Base-by-base conservation (phyloP, 345 rosid genomes). In the Sonneratia caseolaris region DNA sequence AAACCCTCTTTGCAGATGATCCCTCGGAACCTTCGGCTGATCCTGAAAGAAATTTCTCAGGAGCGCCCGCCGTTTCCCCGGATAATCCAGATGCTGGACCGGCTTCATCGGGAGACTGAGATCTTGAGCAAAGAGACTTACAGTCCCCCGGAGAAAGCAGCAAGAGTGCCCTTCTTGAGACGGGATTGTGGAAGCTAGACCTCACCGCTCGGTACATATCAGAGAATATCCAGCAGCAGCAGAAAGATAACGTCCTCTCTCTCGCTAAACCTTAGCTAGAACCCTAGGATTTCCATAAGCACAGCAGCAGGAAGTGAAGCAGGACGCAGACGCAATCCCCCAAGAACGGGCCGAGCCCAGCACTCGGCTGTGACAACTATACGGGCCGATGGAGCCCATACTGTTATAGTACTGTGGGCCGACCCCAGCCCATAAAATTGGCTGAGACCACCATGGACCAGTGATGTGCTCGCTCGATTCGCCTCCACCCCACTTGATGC, bases 101-200 rank as follows among this genome's bases (percentile, higher is more conserved):
- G 38, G 12, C 51, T 73, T 32, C 73, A 55, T 68, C 49, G 68
- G 74, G 76, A 24, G 64, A 27, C 51, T 73, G 82, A 49, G 89
- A 35, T 45, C 64, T 74, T 21, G 93, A 87, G 73, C 82, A 85
- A 32, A 84, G 73, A 71, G 62, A 75, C 68, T 81, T 82, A 1
- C 74, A 38, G 61, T 59, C 68, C 73, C n/a, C 42, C 3, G 80
- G 69, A 16, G 68, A 71, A 53, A 82, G 81, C 66, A 76, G 73
- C 70, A 22, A 11, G 40, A 64, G 70, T 16, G 75, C 64, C 73
- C 70, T 65, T 7, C 68, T 27, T 61, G 72, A 75, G n/a, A 82
- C 74, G 71, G 75, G 68, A 61, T 42, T 68, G 45, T 79, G 49
- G 37, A 79, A 43, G 32, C 76, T 72, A 76, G 80, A 66, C 66